Evolutionary conservation across 2,329 filamentous ascomycete genomes (phyloP).

Genomic region (Pseudogymnoascus sp.): DNA sequence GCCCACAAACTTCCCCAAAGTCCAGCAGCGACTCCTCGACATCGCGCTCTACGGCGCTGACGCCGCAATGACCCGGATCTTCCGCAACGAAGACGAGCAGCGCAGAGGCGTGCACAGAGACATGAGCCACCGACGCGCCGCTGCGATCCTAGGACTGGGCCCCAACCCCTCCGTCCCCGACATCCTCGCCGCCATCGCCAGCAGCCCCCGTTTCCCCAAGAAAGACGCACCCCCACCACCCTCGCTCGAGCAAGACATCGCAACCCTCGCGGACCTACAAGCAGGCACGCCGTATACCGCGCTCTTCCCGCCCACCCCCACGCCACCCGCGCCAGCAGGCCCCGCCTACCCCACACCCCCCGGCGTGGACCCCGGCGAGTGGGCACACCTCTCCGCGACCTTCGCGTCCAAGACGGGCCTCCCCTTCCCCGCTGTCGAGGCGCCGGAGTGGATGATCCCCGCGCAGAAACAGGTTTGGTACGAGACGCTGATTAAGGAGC

Average conservation of each 20-base stretch:
- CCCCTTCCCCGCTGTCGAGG: constrained; percentile 41
- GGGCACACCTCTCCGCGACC: constrained; percentile 18
- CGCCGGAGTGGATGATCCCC: constrained; percentile 42
- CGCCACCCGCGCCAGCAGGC: too few relatives aligned
- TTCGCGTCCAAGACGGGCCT: constrained; percentile 35
- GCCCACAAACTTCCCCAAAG: constrained; percentile 21
- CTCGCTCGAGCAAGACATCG: too few relatives aligned
- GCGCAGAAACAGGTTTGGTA: neutral
- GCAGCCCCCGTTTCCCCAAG: neutral
- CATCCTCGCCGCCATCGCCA: neutral
- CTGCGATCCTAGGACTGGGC: neutral
- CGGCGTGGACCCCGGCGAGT: constrained; percentile 15
- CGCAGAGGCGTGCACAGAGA: constrained; percentile 7
- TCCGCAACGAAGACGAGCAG: constrained; percentile 15
- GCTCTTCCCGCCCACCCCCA: too few relatives aligned
- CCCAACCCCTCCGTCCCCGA: neutral
- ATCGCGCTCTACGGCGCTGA: constrained; percentile 24
- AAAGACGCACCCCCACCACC: neutral
- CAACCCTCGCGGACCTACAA: too few relatives aligned
- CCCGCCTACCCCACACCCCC: constrained; percentile 1
- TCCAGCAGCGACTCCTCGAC: constrained; percentile 23
- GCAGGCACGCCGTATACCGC: too few relatives aligned
- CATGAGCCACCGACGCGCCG: neutral
- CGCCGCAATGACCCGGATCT: constrained; percentile 17
- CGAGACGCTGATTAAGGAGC: constrained; percentile 15